Percentiles rank a stretch among this genome's conserved stretches.
phyloP scores from a whole-genome alignment of 2,329 filamentous ascomycete species.

The Colletotrichum tofieldiae region DNA sequence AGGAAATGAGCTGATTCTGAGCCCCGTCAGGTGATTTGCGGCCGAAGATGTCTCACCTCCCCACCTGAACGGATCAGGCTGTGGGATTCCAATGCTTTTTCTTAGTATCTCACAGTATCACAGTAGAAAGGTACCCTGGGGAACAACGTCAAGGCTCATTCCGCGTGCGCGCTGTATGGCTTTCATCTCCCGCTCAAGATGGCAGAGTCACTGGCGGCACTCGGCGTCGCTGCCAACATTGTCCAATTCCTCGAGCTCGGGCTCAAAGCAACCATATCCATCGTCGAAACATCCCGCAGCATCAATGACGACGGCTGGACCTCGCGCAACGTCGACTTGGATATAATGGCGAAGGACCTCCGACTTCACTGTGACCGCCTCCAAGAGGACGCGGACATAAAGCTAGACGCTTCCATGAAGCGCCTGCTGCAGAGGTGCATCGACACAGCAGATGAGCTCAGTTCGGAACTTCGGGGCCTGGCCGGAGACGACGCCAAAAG shows the following conservation, averaged over 20 bases:
- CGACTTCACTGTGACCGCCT: neutral
- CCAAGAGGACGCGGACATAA: neutral
- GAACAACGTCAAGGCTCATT: neutral
- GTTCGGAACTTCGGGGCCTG: neutral
- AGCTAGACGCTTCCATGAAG: neutral
- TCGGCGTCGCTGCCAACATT: slow-evolving; percentile 57
- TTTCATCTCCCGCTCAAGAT: neutral
- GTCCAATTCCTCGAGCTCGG: slow-evolving; percentile 36
- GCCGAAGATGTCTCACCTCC: neutral
- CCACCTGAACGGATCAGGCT: neutral
- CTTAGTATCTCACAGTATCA: too few relatives aligned
- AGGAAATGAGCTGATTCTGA: neutral
- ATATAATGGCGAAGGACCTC: neutral
- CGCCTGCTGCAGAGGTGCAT: slow-evolving; percentile 1
- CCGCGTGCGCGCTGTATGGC: neutral
- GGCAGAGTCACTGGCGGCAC: slow-evolving; percentile 48
- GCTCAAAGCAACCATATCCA: slow-evolving; percentile 13
- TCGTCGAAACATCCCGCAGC: slow-evolving; percentile 17
- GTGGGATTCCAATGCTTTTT: neutral
- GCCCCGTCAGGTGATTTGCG: neutral
- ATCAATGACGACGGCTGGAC: neutral
- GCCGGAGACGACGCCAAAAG: neutral
- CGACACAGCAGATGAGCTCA: slow-evolving; percentile 7
- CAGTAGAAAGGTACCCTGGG: neutral
- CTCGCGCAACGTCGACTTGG: neutral